A percentile compares a stretch with the other conserved stretches of the same genome.
These are phyloP conservation scores for Saccharomyces uvarum DNA, from an alignment of 1,139 yeast genomes.

Conservation along the genomic window DNA sequence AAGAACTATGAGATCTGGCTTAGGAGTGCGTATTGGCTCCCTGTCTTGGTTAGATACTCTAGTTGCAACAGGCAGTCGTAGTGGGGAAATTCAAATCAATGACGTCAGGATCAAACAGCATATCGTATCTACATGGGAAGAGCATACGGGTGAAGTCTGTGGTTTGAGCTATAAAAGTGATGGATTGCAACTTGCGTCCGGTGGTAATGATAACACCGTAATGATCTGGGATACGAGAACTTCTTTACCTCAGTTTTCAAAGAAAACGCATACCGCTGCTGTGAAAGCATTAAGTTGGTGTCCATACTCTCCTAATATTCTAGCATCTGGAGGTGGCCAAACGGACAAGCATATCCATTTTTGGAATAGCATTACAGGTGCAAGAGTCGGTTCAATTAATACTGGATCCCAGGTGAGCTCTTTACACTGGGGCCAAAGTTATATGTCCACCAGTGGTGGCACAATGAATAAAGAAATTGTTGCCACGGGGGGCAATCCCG, in stretches of 20 bases:
- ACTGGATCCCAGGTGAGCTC: slow-evolving; percentile 94
- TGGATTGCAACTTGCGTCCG: slow-evolving; percentile 81
- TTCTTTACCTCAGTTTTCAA: slow-evolving; percentile 64
- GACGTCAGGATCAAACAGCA: slow-evolving; percentile 89
- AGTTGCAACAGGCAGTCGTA: slow-evolving; percentile 73
- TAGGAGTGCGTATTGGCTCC: slow-evolving; percentile 70
- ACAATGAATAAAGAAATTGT: slow-evolving; percentile 78
- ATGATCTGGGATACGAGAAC: slow-evolving; percentile 91
- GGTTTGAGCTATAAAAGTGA: slow-evolving; percentile 83
- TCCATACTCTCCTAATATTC: slow-evolving; percentile 71
- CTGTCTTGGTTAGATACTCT: slow-evolving; percentile 82
- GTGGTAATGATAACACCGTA: slow-evolving; percentile 91
- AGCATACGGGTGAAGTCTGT: slow-evolving; percentile 86
- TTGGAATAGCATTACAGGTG: slow-evolving; percentile 92
- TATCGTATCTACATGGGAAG: slow-evolving; percentile 48
- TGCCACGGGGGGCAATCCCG: slow-evolving; percentile 92
- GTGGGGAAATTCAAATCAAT: slow-evolving; percentile 79
- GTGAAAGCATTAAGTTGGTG: slow-evolving; percentile 96
- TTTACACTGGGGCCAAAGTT: slow-evolving; percentile 74
- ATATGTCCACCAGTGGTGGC: slow-evolving; percentile 33
- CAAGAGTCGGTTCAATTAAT: slow-evolving; percentile 76
- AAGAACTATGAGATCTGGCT: slow-evolving; percentile 68
- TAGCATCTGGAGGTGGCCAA: slow-evolving; percentile 97
- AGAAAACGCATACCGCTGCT: slow-evolving; percentile 83
- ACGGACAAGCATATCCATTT: slow-evolving; percentile 84